Evolutionary conservation across 2,329 filamentous ascomycete species (phyloP).

Genomic region (Xylariaceae sp.): DNA sequence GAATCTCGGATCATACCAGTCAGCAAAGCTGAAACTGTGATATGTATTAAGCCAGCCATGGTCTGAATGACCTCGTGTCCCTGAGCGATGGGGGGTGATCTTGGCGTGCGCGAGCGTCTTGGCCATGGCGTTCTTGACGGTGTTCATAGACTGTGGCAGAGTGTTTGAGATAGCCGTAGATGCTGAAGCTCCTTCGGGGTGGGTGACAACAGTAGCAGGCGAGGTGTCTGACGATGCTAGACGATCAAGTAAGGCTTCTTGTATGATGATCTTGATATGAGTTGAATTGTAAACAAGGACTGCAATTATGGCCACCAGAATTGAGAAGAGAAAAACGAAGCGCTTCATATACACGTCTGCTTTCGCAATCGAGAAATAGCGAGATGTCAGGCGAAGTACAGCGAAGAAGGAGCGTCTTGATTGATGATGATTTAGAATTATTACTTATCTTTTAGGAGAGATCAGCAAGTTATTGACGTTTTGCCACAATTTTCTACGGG

Average conservation of each 20-base stretch:
- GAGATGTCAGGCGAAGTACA: conserved; percentile 2
- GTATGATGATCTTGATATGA: conserved; percentile 11
- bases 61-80: conserved; percentile 68
- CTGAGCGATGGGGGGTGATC: conserved; percentile 70
- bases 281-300: conserved; percentile 23
- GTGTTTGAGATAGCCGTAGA: conserved; percentile 1
- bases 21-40: conserved; percentile 81
- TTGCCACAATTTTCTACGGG: too few relatives aligned
- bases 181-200: too few relatives aligned
- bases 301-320: conserved; percentile 26
- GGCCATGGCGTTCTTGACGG: conserved; percentile 50
- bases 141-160: conserved; percentile 25
- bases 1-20: conserved; percentile 63
- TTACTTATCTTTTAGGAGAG: too few relatives aligned
- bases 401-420: background rate
- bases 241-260: background rate
- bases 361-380: conserved; percentile 7
- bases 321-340: conserved; percentile 18
- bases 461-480: too few relatives aligned
- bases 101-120: conserved; percentile 63
- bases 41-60: conserved; percentile 87
- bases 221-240: too few relatives aligned
- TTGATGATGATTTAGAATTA: too few relatives aligned
- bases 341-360: conserved; percentile 29
- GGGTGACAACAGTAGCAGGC: too few relatives aligned